Evolutionary conservation across 1,284 basidiomycete species (phyloP).

Genomic region (Austroboletus rostrupii): DNA sequence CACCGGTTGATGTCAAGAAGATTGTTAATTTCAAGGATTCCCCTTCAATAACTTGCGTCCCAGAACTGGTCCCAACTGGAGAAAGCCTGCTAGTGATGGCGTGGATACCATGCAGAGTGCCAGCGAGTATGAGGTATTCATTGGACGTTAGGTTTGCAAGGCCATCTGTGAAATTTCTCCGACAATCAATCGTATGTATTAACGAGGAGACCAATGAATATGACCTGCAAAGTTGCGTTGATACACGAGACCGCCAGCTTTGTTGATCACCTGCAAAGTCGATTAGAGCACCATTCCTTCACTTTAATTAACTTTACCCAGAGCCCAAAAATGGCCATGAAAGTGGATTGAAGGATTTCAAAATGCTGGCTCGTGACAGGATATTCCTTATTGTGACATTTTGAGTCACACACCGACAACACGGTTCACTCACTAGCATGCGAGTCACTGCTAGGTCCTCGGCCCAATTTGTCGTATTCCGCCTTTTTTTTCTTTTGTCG

Average conservation of each 20-base stretch:
- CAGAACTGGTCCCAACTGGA: conserved; percentile 78
- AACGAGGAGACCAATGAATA: conserved; percentile 5
- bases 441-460: conserved; percentile 5
- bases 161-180: conserved; percentile 55
- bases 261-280: conserved; percentile 83
- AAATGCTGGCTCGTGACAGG: conserved; percentile 3
- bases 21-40: conserved; percentile 92
- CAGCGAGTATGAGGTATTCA: conserved; percentile 94
- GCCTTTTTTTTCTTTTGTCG: conserved; percentile 17
- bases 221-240: conserved; percentile 86
- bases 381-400: background rate
- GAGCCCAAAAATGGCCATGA: conserved; percentile 75
- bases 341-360: conserved; percentile 7
- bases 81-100: conserved; percentile 93
- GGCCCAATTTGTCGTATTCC: conserved; percentile 5
- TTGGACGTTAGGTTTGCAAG: conserved; percentile 89
- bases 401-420: too few species aligned
- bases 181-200: conserved; percentile 9
- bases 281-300: conserved; percentile 1
- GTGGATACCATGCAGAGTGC: conserved; percentile 96
- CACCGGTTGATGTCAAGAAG: conserved; percentile 90
- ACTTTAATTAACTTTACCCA: conserved; percentile 53
- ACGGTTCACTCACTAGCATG: conserved; percentile 12
- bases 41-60: conserved; percentile 90
- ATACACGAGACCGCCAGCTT: conserved; percentile 96